Evolutionary conservation across 371 early-diverging fungal species (phyloP), one percentile per base, ranked within the genome.

Genomic region (Rhizopus sp.): DNA sequence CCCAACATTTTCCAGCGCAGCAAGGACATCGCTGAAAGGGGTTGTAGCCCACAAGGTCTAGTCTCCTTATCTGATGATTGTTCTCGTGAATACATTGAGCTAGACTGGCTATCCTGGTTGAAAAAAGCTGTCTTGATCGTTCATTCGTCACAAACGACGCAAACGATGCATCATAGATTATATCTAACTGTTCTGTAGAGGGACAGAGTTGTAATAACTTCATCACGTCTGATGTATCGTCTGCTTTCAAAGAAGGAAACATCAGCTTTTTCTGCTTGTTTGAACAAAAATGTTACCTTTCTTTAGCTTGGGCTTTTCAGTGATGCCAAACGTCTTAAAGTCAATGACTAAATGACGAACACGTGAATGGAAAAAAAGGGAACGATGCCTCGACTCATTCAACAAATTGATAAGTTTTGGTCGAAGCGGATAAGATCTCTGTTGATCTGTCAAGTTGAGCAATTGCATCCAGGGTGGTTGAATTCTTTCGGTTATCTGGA

Each of bases 1-100:
- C 69, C 69, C 69, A 69, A 1, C 48, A 55, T 29, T 59, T 62
- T 2, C 69, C 65, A 7, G 69, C 59, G 13, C 69, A 69, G 30
- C 69, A 69, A 5, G 69, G 62, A 41, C 69, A 69, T 17, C 69
- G 37, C 16, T 65, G 65, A 0, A 65, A 39, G 0, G 69, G 62
- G 15, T 64, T 65, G 32, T 53, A 52, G 0, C 64, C 62, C 2
- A 60, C 50, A 5, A 69, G 45, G 30, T 60, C 56, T 9, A 69
- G 23, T 9, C 55, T 41, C 8, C 51, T 50, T 15, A 67, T 67
- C 3, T n/a, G 51, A 40, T 10, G 17, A 3, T 16, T 44, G 48
- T 15, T 32, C 12, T 51, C 37, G 12, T 44, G 39, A 7, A 39
- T 47, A 32, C 16, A 37, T 9, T 23, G 51, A 7, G n/a, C 31